phyloP scores from a whole-genome alignment of 352 stramenopile genomes.

The Pythium aristosporum region DNA sequence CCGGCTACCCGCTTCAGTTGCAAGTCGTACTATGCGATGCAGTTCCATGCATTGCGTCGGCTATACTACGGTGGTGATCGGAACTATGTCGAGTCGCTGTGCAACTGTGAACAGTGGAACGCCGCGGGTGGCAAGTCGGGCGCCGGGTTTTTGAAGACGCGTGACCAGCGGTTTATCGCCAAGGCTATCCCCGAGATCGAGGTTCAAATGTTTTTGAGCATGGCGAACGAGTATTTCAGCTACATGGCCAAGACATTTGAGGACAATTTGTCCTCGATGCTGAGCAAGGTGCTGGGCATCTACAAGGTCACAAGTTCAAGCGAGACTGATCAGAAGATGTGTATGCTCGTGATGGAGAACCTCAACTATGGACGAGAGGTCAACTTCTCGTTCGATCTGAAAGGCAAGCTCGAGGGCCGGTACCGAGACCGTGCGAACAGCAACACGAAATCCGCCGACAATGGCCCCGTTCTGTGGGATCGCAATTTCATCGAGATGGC shows the following conservation, averaged over 20 bases:
- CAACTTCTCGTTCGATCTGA: constrained; percentile 86
- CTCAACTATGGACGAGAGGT: constrained; percentile 84
- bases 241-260: constrained; percentile 90
- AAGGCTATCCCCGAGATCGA: constrained; percentile 88
- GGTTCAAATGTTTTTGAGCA: constrained; percentile 88
- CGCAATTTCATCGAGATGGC: constrained; percentile 87
- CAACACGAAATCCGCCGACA: constrained; percentile 21
- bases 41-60: constrained; percentile 83
- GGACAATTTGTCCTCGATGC: constrained; percentile 83
- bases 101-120: constrained; percentile 86
- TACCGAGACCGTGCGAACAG: constrained; percentile 45
- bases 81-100: constrained; percentile 87
- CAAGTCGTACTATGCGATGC: constrained; percentile 89
- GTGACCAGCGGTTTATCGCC: constrained; percentile 85
- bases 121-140: constrained; percentile 83
- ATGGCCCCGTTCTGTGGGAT: constrained; percentile 72
- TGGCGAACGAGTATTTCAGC: constrained; percentile 88
- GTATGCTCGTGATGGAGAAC: constrained; percentile 89
- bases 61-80: constrained; percentile 83
- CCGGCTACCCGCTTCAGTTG: constrained; percentile 77
- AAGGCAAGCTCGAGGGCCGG: constrained; percentile 87
- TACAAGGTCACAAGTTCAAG: constrained; percentile 84
- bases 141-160: constrained; percentile 82
- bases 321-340: constrained; percentile 78
- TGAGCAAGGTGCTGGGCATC: constrained; percentile 85